A percentile compares a stretch with the other conserved stretches of the same genome.
Evolutionary conservation across 75 land plant genomes (phyloP).

Genomic region (Isoetes taiwanensis): DNA sequence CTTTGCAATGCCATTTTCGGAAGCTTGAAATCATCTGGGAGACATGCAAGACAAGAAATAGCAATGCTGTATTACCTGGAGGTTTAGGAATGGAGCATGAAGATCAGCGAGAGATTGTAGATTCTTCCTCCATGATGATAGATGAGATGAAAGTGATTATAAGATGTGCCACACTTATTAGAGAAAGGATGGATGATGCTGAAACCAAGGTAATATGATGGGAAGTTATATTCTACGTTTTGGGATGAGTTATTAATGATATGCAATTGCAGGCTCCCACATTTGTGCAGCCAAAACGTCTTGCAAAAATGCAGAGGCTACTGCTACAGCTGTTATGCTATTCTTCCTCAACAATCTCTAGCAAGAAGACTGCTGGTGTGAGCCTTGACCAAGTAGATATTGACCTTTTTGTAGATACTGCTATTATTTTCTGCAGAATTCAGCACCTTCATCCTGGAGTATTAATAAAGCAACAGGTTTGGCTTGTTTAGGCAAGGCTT

Average conservation of each 20-base stretch:
- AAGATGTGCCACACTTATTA: conserved; percentile 37
- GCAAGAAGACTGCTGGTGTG: conserved; percentile 25
- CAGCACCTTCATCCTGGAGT: conserved; percentile 50
- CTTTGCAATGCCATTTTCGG: conserved; percentile 42
- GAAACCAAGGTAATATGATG: conserved; percentile 35
- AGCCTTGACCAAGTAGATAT: conserved; percentile 31
- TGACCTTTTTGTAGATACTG: conserved; percentile 63
- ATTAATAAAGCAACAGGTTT: conserved; percentile 60
- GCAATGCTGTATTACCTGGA: conserved; percentile 3
- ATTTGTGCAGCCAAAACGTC: conserved; percentile 1
- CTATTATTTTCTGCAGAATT: conserved; percentile 75
- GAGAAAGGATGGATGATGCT: conserved; percentile 32
- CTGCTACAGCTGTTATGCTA: conserved; percentile 59
- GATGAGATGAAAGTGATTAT: conserved; percentile 64
- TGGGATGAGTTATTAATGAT: too few species aligned
- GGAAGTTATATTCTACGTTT: too few species aligned
- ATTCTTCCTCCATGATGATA: conserved; percentile 31
- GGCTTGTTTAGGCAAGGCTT: not conserved
- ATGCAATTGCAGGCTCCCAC: too few species aligned
- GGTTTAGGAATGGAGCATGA: not conserved
- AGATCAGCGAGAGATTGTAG: conserved; percentile 4
- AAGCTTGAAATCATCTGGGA: conserved; percentile 53
- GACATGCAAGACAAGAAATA: conserved; percentile 11
- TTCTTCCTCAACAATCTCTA: conserved; percentile 24
- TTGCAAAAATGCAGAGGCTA: conserved; percentile 50